These are phyloP conservation scores for Sungouiella thailandica DNA, from an alignment of 805 yeast genomes.

Conservation along the genomic window DNA sequence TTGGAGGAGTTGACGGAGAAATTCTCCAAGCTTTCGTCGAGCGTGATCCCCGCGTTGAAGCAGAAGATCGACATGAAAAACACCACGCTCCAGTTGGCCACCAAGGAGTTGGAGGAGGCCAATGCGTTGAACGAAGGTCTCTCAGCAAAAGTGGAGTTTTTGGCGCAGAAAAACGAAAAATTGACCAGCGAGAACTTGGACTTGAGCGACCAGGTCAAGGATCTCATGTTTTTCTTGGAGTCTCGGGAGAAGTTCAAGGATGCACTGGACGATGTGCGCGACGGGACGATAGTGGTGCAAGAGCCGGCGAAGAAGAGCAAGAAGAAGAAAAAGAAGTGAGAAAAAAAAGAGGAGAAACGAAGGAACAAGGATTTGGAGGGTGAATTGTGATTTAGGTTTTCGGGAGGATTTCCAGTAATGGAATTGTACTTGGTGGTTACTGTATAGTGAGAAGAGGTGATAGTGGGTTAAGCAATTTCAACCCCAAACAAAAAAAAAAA, in stretches of 20 bases:
- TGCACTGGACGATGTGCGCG: conserved; percentile 65
- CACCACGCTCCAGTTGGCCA: conserved; percentile 22
- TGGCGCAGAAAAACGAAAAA: conserved; percentile 21
- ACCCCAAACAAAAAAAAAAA: too few species aligned
- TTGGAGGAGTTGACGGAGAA: conserved; percentile 24
- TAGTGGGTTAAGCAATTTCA: too few species aligned
- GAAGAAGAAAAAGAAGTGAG: conserved; percentile 8
- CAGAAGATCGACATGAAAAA: conserved; percentile 26
- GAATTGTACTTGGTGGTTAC: too few species aligned
- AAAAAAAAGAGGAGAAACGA: too few species aligned
- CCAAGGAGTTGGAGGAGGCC: conserved; percentile 28
- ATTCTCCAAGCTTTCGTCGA: conserved; percentile 17
- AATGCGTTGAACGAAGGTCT: conserved; percentile 35
- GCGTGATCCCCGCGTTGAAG: conserved; percentile 30
- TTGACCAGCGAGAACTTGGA: conserved; percentile 42
- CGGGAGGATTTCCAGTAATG: too few species aligned
- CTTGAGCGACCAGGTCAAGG: conserved; percentile 60
- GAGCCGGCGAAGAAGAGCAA: conserved; percentile 14
- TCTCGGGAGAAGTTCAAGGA: conserved; percentile 66
- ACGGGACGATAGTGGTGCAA: conserved; percentile 59
- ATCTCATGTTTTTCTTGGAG: conserved; percentile 76
- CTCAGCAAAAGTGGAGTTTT: conserved; percentile 32
- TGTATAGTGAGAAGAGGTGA: too few species aligned
- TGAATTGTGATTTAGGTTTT: too few species aligned
- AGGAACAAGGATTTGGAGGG: too few species aligned